Evolutionary conservation across 371 early-diverging fungal genomes (phyloP), one percentile per base, ranked within the genome.

Genomic region (Mucor lusitanicus): DNA sequence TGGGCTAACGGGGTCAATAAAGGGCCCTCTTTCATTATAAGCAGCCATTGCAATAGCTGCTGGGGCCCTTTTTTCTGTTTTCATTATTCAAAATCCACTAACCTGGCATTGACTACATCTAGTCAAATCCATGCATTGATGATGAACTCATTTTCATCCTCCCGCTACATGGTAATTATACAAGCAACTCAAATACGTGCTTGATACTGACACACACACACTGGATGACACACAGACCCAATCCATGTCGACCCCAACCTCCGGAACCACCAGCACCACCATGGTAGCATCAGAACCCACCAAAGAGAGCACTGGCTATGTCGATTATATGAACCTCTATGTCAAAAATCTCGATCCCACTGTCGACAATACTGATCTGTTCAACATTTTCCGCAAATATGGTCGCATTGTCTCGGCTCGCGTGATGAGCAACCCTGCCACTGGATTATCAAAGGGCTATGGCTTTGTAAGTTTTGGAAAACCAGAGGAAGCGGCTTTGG

Each of bases 371-470:
- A 72, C 68, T 2, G 83, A 83, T 27, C 64, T 83, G 4, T 77
- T 76, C 54, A 68, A 74, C 27, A 39, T 77, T 13, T 83, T 83
- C 53, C 75, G 75, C 40, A 70, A 69, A 72, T 83, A 67, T 65
- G 83, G 83, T 17, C 75, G 72, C 25, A 81, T 83, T 40, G 78
- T 83, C n/a, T 81, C 81, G 54, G 81, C 78, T 21, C 65, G 79
- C n/a, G 79, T 79, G 33, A 79, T 79, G 79, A 84, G 72, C 28
- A 76, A 81, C 42, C 80, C 81, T 5, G 53, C 63, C 5, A 84
- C 74, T 15, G 78, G 79, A 9, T 70, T 72, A 19, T 84, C 84
- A 11, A 79, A 80, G 23, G 84, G 84, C 0, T 84, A 78, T 50
- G 81, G 81, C 0, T 81, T 81, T 67, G 81, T 81, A 62, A 81